phyloP scores from a whole-genome alignment of 2,329 filamentous ascomycete genomes.

The Beauveria caledonica region DNA sequence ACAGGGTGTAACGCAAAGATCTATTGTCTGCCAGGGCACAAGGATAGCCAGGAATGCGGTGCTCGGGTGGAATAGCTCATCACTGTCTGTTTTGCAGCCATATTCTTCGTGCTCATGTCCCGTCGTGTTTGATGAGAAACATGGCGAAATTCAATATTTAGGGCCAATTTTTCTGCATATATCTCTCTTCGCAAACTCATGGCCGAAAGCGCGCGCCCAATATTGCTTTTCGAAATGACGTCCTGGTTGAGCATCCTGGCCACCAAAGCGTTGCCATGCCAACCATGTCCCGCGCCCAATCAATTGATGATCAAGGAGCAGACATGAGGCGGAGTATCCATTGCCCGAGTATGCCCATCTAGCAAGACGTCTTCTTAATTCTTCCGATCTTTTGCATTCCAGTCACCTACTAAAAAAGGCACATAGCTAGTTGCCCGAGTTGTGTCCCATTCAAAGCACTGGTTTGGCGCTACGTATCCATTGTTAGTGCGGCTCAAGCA shows the following conservation, averaged over 20 bases:
- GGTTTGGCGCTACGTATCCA: slow-evolving; percentile 1
- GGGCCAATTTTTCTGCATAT: too few relatives aligned
- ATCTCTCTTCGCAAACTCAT: too few relatives aligned
- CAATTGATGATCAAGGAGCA: too few relatives aligned
- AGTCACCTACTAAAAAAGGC: neutral
- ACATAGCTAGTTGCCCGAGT: neutral
- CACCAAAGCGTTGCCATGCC: neutral
- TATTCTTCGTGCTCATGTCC: too few relatives aligned
- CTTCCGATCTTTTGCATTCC: neutral
- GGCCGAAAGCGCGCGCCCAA: too few relatives aligned
- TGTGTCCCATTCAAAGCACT: neutral
- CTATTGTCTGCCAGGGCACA: too few relatives aligned
- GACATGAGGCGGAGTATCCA: neutral
- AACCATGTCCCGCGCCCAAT: neutral
- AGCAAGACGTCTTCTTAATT: neutral
- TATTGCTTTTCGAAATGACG: neutral
- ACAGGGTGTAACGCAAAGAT: too few relatives aligned
- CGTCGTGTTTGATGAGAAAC: too few relatives aligned
- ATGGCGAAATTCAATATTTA: too few relatives aligned
- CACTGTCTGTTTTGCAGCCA: too few relatives aligned
- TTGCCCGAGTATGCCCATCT: neutral
- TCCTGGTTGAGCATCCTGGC: neutral
- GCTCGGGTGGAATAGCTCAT: too few relatives aligned
- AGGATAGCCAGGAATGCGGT: too few relatives aligned
- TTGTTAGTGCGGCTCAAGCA: slow-evolving; percentile 2